Base-by-base conservation (phyloP, 2,329 filamentous ascomycete species). In the Thielaviopsis punctulata region DNA sequence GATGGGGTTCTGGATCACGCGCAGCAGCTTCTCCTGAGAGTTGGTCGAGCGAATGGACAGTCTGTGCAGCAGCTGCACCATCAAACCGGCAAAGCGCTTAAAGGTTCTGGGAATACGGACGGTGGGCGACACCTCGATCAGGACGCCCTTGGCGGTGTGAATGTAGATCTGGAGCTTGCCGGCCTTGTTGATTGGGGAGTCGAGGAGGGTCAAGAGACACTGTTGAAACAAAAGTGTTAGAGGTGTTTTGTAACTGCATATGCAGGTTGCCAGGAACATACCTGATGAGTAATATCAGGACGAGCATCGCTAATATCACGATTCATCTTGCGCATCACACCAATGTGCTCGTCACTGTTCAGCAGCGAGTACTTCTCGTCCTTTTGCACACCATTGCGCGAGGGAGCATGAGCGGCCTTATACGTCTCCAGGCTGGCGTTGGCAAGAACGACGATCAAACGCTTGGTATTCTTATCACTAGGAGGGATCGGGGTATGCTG, bases 291-390 rank as follows among this genome's bases (percentile, higher is more conserved):
- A 62, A 98, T 98, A 68, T 98, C 92, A 45, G 92, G 92, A 60
- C 92, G 81, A 56, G 92, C 92, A 68, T 98, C 92, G 66, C 89
- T 95, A 59, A 98, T 96, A 65, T 98, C 92, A 60, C 92, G 79
- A 66, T 94, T 94, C 90, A 96, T 96, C 74, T 96, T 98, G 63
- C 92, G 84, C 88, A 98, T 95, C 58, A 96, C 85, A 57, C 92
- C 92, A 60, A 98, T 98, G 66, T 98, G 92, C 69, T 98, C 92
- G 64, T 98, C 92, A 68, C 89, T 95, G 74, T 98, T 98, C 62
- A 98, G 80, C 50, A 98, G 74, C 56, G 90, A 94, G 69, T 94
- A 98, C 68, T 96, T 96, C 65, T 95, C 90, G 62, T 95, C 89
- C 49, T 85, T 79, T 56, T 79, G 77, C 54, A 75, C 71, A 27